Evolutionary conservation across 371 early-diverging fungal species (phyloP), one percentile per base, ranked within the genome.

Genomic region (Neoconidiobolus thromboides): DNA sequence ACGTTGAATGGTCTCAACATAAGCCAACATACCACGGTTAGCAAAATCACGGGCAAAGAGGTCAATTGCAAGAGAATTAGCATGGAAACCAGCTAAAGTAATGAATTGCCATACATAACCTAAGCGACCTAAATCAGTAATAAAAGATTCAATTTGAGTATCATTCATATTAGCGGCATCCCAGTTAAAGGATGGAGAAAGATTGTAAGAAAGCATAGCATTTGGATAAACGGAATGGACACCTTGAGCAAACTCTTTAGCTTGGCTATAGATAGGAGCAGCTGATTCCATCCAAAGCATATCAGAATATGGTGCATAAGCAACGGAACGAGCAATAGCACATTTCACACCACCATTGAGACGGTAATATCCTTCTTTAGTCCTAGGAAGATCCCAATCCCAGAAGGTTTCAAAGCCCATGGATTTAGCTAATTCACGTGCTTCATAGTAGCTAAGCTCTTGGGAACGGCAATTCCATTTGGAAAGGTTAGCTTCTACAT

Each of bases 131-230:
- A 97, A 76, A 60, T 85, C 81, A 15, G 66, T 66, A 61, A 93
- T 82, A 68, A 82, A 97, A 58, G 76, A 69, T 43, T 79, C 74
- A 76, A 97, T 93, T 66, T 93, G 83, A 14, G 82, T 67, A 70
- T 96, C 96, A 49, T 73, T 82, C 83, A 95, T 77, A 60, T 95
- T 95, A 40, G 97, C 93, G 46, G 93, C 70, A 65, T 87, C 94
- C 95, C 96, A 97, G 85, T 97, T 97, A 81, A 96, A 97, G 49
- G 93, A 93, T 38, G 98, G 98, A 38, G 91, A 91, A 62, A 96
- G 70, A 81, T 97, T 96, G 83, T 97, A 97, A 54, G 92, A 89
- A 52, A 96, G 54, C 74, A 74, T 72, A 60, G 73, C 69, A 15
- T 74, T 56, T 46, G 82, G 82, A 65, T 72, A 69, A 53, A 64